Evolutionary conservation across 139 green algal genomes (phyloP), one percentile per base, ranked within the genome.

Genomic region (Chlorella sorokiniana): DNA sequence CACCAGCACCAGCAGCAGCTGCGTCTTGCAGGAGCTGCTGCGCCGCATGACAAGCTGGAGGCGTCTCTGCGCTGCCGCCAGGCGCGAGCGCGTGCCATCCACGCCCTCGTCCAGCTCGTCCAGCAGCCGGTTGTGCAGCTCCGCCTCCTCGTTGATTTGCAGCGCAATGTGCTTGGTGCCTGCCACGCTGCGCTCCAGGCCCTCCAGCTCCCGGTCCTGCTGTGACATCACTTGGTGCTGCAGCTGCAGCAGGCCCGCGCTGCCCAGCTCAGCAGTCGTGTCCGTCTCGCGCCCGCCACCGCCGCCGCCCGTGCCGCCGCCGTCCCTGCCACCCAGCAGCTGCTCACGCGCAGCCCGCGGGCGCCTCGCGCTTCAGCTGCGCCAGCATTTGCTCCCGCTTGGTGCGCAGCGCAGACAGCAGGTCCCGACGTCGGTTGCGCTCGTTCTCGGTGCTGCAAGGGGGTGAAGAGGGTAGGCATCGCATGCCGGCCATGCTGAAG

Each of bases 141-240:
- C 86, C 5, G 95, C 83, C 88, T 98, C 95, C 82, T 98, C 94
- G 37, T 94, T 93, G 61, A 98, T 96, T 7, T 95, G 73, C 75
- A 81, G 75, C 18, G 75, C 75, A 37, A 81, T 81, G 75, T 81
- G 75, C 91, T 94, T 95, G 40, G 91, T 96, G 78, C 79, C 92
- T 59, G 59, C 73, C 4, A 96, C 93, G 0, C 88, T 87, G 69
- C 90, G 86, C 81, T 96, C 94, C 78, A 98, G 92, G 40, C 88
- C 78, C 44, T 87, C 92, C 48, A 97, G 87, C 71, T 93, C 88
- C 9, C 76, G 20, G 68, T 97, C 94, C 87, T 97, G 94, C 75
- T 91, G 69, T 45, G 82, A 35, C 91, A 97, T 95, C 1, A 93
- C 62, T 41, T 92, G 71, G 73, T 90, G 72, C 89, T 97, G 93